These are phyloP conservation scores for Gymnopus androsaceus DNA, from an alignment of 1,284 basidiomycete genomes.

Conservation along the genomic window DNA sequence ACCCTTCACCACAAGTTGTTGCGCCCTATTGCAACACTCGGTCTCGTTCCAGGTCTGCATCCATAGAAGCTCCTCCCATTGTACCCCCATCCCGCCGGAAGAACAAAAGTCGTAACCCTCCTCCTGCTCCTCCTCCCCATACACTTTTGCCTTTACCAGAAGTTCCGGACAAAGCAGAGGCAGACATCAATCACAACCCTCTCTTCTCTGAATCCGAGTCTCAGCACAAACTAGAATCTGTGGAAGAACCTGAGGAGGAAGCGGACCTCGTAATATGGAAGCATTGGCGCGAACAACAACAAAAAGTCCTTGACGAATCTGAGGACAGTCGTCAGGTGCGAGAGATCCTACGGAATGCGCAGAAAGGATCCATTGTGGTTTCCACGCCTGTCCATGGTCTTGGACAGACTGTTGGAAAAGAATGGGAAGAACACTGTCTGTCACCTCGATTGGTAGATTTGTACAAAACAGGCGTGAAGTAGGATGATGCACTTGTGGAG, in stretches of 20 bases:
- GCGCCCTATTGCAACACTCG: slow-evolving; percentile 10
- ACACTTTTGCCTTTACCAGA: neutral
- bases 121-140: neutral
- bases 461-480: too few species aligned
- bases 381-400: neutral
- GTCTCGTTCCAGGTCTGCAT: slow-evolving; percentile 6
- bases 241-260: neutral
- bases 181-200: neutral
- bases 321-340: slow-evolving; percentile 76
- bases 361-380: neutral
- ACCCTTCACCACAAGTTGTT: neutral
- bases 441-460: too few species aligned
- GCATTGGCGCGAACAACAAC: slow-evolving; percentile 28
- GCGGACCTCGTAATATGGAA: neutral
- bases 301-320: slow-evolving; percentile 52
- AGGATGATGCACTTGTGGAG: too few species aligned
- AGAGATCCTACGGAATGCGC: neutral
- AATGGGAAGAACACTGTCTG: too few species aligned
- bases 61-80: neutral
- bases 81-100: neutral
- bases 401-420: too few species aligned
- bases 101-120: neutral
- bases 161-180: neutral
- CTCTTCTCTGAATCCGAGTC: neutral
- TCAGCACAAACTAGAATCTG: neutral